Evolutionary conservation across 2,329 filamentous ascomycete species (phyloP), one percentile per base, ranked within the genome.

Genomic region (Penicillium sclerotigenum): DNA sequence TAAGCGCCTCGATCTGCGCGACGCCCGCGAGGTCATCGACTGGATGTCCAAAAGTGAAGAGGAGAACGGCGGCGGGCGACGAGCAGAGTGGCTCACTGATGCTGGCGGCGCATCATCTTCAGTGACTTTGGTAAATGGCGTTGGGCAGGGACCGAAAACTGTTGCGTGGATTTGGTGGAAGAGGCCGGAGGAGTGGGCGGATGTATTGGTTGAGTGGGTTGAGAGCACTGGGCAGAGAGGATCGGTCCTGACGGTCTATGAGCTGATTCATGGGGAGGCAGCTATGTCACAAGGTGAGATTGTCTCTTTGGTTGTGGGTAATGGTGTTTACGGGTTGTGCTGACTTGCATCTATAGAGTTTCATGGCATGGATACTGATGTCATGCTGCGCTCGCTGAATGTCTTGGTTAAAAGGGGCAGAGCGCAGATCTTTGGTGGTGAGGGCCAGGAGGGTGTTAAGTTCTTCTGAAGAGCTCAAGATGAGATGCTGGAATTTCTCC

Each of bases 391-490:
- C 73, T 88, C 90, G 36, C 80, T 99, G 47, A 83, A 84, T 58
- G 80, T 94, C 47, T 81, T 97, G 47, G 92, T 96, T 34, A 96
- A 95, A 80, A 84, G 88, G 60, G 91, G 91, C 64, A 96, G 89
- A 76, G 93, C 92, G 14, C 93, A 97, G 74, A 86, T 97, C 26
- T 97, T 99, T 77, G 93, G 93, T 33, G 84, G 85, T 52, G 91
- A 93, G 67, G 91, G 93, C 71, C 89, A 90, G 58, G 85, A 89
- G 68, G 94, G 94, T 67, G 91, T 97, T 62, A 99, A 99, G 78
- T 97, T 99, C 78, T 97, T 97, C 72, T 97, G 78, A 87, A 56
- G 43, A 38, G 24, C 50, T 54, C 51, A 54, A 58, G 33, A 43
- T 47, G 45, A 34, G 16, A 45, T 55, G 41, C 41, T 56, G 45